Evolutionary conservation across 1,284 basidiomycete genomes (phyloP), one percentile per base, ranked within the genome.

Genomic region (Takashimella koratensis): DNA sequence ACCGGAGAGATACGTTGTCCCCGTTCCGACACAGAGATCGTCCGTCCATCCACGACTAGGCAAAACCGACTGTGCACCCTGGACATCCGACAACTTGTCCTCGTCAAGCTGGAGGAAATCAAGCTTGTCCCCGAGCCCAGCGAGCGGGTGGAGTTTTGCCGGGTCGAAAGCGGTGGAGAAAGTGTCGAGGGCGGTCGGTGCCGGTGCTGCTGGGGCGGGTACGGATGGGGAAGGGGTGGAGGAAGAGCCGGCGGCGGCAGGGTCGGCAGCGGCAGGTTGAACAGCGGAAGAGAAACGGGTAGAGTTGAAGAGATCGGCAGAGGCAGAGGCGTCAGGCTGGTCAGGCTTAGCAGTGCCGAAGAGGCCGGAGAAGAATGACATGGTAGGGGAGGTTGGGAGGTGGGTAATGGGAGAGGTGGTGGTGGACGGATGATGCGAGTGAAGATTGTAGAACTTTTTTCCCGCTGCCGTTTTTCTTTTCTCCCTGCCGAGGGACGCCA

Each of bases 21-120:
- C 96, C 67, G 95, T 98, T 65, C 96, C 96, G 78, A 98, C 98
- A 83, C 93, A 97, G 57, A 99, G 81, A 78, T 98, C 96, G 80
- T 99, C 96, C 77, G 91, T 91, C 94, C 93, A 99, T 56, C 96
- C 95, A 76, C 96, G 82, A 73, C 88, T 90, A 66, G 92, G 90
- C 64, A 95, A 83, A 58, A 91, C 88, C 59, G 89, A 88, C 67
- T 82, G 83, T 68, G 88, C 83, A 56, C 93, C 90, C 72, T 89
- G 87, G 64, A 94, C 79, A 56, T 90, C 85, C 76, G 80, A 88
- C 70, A 87, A 84, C 80, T 95, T 91, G 79, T 94, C 89, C 78
- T 98, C 90, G 66, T 98, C 90, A 59, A 98, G 81, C 68, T 89
- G 81, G 57, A 98, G 80, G 78, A 95, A 94, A 78, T 96, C 92